Base-by-base conservation (phyloP, 345 rosid species). In the Arabis alpina region DNA sequence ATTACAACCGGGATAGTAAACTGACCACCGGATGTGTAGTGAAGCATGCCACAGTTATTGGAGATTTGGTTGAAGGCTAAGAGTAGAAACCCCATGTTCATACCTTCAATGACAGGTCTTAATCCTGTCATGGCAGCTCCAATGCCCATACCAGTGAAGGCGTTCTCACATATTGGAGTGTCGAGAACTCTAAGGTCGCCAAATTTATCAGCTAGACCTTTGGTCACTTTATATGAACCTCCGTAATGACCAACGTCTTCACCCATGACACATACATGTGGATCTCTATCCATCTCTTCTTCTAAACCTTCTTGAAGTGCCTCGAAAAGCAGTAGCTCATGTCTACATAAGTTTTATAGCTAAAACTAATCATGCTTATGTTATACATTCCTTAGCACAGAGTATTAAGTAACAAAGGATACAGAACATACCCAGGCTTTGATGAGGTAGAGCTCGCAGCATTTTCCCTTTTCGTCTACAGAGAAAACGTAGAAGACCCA, bases 31-130 rank as follows among this genome's bases (percentile, higher is more conserved):
- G 96, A 92, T 57, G 96, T 92, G 78, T 90, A 92, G 74, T 92
- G 98, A 49, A 92, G 93, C 98, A 92, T 92, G 47, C 96, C 98
- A 2, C 96, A 90, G 77, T 90, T 90, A 87, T 90, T 92, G 68
- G 98, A 90, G 80, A 92, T 92, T 77, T 92, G 97, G 80, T 90
- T 92, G 80, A 88, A 93, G 53, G 98, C 98, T 4, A 93, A 79
- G 68, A 93, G 98, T 64, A 91, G 96, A 73, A 93, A 93, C 25
- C 98, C 98, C 97, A 91, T 91, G 86, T 93, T 93, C 97, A 93
- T 91, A 42, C 97, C 97, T 83, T 91, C 97, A 0, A 87, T 70
- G 63, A 93, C 77, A 0, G 98, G 98, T 78, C 98, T 84, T 75
- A 93, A 66, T 60, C 97, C 97, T 15, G 91, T 89, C 96, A 87